Conservation (phyloP, 169 alveolate species). For the Eimeria praecox region DNA sequence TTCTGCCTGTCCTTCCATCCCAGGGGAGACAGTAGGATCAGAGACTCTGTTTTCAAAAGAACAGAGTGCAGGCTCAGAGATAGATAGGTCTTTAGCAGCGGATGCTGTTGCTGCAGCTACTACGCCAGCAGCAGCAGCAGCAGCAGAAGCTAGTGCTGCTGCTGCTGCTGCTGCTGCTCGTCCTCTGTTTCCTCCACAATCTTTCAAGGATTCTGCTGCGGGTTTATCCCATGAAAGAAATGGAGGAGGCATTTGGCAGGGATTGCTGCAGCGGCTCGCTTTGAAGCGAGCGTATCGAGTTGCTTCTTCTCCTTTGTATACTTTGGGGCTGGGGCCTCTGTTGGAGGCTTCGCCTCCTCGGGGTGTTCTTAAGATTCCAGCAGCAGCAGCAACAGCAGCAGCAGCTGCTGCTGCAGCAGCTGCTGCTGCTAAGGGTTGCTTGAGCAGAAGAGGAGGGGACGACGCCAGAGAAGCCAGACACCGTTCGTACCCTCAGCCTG, state of each 20-base stretch:
- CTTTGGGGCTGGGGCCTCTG: neutral
- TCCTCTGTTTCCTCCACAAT: neutral
- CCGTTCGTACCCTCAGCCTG: neutral
- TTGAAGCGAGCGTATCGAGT: neutral
- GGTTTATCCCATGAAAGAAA: neutral
- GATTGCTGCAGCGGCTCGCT: neutral
- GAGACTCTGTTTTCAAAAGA: neutral
- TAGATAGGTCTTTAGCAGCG: neutral
- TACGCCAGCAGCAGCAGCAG: no score
- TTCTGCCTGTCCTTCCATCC: neutral
- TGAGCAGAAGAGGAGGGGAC: neutral
- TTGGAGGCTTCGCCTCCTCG: neutral
- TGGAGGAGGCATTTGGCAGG: constrained; percentile 11
- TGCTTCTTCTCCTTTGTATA: neutral
- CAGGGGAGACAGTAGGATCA: neutral
- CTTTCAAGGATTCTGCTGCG: neutral
- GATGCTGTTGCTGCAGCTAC: neutral
- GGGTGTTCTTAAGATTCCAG: constrained; percentile 14
- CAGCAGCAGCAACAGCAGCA: constrained; percentile 28
- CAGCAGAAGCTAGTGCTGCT: neutral
- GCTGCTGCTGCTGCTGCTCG: neutral
- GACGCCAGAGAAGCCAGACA: neutral
- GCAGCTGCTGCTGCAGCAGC: constrained; percentile 44
- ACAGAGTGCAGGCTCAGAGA: neutral
- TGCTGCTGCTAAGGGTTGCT: neutral